These are phyloP conservation scores for Wickerhamiella cacticola DNA, from an alignment of 805 yeast species.

Conservation along the genomic window DNA sequence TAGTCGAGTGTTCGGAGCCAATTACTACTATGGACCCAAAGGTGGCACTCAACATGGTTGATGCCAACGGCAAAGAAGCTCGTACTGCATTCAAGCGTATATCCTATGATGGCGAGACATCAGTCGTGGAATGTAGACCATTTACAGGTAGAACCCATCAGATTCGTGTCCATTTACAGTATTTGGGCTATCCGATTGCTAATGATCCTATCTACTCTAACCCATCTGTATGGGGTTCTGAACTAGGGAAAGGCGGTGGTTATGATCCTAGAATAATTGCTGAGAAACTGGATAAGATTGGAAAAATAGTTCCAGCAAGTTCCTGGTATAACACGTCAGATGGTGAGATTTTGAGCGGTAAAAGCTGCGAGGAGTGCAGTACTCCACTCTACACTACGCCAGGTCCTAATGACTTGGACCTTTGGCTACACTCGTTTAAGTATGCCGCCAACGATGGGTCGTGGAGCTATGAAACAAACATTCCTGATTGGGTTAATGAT, in stretches of 20 bases:
- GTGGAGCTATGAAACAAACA: constrained; percentile 66
- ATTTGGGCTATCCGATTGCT: constrained; percentile 71
- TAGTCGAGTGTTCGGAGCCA: constrained; percentile 52
- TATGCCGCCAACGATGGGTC: constrained; percentile 40
- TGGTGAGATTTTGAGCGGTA: constrained; percentile 58
- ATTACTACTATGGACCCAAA: constrained; percentile 62
- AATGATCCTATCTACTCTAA: constrained; percentile 86
- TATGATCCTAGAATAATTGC: constrained; percentile 38
- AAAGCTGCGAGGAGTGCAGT: constrained; percentile 53
- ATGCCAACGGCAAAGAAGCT: constrained; percentile 44
- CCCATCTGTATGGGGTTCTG: constrained; percentile 64
- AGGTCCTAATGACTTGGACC: constrained; percentile 69
- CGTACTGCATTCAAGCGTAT: constrained; percentile 55
- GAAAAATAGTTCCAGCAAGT: constrained; percentile 55
- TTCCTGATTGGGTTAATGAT: constrained; percentile 73
- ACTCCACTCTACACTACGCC: constrained; percentile 75
- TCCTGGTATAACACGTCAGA: constrained; percentile 39
- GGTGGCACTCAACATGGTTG: constrained; percentile 52
- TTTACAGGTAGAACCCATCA: constrained; percentile 91
- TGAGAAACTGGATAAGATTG: constrained; percentile 45
- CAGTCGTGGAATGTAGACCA: constrained; percentile 71
- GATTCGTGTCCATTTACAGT: constrained; percentile 81
- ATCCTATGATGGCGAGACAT: constrained; percentile 53
- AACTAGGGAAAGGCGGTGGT: constrained; percentile 50
- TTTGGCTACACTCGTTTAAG: constrained; percentile 84